Evolutionary conservation across 2,329 filamentous ascomycete genomes (phyloP).

Genomic region (Verticillium tricorpus): DNA sequence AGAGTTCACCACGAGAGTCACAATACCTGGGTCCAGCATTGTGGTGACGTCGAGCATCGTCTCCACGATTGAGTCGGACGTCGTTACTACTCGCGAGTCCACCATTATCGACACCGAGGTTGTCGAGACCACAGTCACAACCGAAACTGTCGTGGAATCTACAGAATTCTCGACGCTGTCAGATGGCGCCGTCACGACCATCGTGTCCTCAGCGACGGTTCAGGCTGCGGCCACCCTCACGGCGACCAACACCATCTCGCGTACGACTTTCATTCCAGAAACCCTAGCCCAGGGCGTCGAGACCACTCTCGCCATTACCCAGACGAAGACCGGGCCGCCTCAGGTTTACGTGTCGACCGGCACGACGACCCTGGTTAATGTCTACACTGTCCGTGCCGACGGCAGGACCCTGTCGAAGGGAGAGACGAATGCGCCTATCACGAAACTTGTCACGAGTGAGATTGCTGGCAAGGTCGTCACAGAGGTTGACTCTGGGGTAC

Average conservation of each 20-base stretch:
- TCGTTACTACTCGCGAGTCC: not conserved
- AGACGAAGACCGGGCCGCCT: not conserved
- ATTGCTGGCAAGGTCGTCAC: slow-evolving; percentile 14
- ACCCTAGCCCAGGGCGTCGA: not conserved
- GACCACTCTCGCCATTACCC: not conserved
- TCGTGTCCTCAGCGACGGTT: not conserved
- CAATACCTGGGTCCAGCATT: not conserved
- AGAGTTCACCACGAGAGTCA: slow-evolving; percentile 1
- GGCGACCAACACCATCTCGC: not conserved
- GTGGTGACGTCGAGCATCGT: slow-evolving; percentile 3
- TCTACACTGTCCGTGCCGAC: slow-evolving; percentile 10
- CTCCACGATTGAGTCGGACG: not conserved
- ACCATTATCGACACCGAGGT: not conserved
- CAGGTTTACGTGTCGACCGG: slow-evolving; percentile 13
- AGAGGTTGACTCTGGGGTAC: slow-evolving; percentile 8
- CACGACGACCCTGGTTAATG: slow-evolving; percentile 14
- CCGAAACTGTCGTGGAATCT: not conserved
- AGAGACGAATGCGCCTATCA: slow-evolving; percentile 10
- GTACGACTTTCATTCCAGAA: not conserved
- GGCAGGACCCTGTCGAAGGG: slow-evolving; percentile 2
- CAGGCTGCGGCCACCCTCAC: not conserved
- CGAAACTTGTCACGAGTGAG: slow-evolving; percentile 17
- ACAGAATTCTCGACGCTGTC: not conserved
- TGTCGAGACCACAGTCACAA: not conserved
- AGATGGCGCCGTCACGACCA: not conserved